phyloP scores from a whole-genome alignment of 2,329 filamentous ascomycete species.

The Coniella vitis region DNA sequence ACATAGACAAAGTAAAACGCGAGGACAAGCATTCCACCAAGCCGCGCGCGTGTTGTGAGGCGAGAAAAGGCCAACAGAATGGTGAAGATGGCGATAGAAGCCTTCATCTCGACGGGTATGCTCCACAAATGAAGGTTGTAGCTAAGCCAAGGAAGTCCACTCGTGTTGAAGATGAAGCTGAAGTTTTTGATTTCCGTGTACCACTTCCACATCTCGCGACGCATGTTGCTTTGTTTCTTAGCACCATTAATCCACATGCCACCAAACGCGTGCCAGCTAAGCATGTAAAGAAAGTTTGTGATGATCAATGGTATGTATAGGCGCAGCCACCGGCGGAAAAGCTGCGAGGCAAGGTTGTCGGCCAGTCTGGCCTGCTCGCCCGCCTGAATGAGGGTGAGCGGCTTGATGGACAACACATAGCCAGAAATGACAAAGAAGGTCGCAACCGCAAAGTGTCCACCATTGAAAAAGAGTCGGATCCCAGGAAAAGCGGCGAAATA shows the following conservation, averaged over 20 bases:
- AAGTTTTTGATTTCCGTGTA: slow-evolving; percentile 59
- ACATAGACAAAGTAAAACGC: slow-evolving; percentile 62
- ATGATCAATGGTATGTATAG: slow-evolving; percentile 46
- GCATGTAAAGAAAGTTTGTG: slow-evolving; percentile 47
- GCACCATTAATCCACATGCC: slow-evolving; percentile 35
- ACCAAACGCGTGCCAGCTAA: slow-evolving; percentile 45
- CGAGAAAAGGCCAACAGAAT: slow-evolving; percentile 49
- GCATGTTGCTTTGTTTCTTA: slow-evolving; percentile 32
- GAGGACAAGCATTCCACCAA: slow-evolving; percentile 46
- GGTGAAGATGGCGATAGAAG: slow-evolving; percentile 58
- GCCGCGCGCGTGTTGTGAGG: slow-evolving; percentile 45
- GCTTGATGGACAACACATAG: slow-evolving; percentile 47
- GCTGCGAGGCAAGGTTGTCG: slow-evolving; percentile 38
- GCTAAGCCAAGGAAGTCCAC: slow-evolving; percentile 48
- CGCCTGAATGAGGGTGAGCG: slow-evolving; percentile 38
- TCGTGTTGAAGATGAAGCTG: slow-evolving; percentile 57
- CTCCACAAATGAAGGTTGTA: slow-evolving; percentile 58
- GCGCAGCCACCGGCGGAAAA: slow-evolving; percentile 44
- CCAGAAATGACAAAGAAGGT: slow-evolving; percentile 53
- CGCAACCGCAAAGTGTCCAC: slow-evolving; percentile 54
- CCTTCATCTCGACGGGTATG: slow-evolving; percentile 57
- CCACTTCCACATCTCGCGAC: slow-evolving; percentile 43
- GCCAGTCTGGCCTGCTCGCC: slow-evolving; percentile 35
- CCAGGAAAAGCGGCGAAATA: slow-evolving; percentile 48
- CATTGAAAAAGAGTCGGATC: slow-evolving; percentile 53